Conservation (phyloP, 2,329 filamentous ascomycete genomes). For the Penicillium sp. region DNA sequence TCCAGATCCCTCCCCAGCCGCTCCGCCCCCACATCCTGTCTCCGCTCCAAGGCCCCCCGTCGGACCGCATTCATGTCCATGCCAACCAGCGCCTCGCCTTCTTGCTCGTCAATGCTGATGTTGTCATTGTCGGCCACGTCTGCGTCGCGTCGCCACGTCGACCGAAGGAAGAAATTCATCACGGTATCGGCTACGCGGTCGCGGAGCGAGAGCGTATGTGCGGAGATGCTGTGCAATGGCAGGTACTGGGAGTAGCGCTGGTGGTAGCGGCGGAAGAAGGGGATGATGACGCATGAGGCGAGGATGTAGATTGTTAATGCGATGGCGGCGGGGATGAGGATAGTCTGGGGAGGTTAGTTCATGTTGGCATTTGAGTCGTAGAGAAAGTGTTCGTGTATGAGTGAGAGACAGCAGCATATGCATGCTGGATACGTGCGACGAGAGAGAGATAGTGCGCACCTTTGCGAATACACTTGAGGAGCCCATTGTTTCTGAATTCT, state of each 20-base stretch:
- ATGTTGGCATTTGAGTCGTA: not conserved
- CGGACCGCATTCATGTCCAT: conserved; percentile 56
- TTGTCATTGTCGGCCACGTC: conserved; percentile 49
- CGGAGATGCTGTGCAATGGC: conserved; percentile 60
- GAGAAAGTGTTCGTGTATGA: too few relatives aligned
- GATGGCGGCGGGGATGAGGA: conserved; percentile 70
- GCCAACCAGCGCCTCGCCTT: conserved; percentile 55
- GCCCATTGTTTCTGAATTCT: conserved; percentile 25
- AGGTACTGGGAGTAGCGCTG: conserved; percentile 74
- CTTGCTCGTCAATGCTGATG: conserved; percentile 66
- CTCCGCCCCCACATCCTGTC: conserved; percentile 46
- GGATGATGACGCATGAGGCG: conserved; percentile 66
- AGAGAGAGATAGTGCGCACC: conserved; percentile 17
- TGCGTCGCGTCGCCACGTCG: conserved; percentile 50
- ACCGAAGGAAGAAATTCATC: conserved; percentile 48
- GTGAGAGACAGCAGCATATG: too few relatives aligned
- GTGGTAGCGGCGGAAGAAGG: conserved; percentile 69
- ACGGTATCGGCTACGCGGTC: conserved; percentile 45
- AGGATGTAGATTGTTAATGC: conserved; percentile 69
- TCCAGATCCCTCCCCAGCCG: conserved; percentile 77
- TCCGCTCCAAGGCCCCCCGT: conserved; percentile 46
- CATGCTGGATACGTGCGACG: too few relatives aligned
- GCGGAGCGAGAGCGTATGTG: conserved; percentile 58
- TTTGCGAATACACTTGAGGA: conserved; percentile 34
- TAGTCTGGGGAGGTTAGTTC: conserved; percentile 53